Evolutionary conservation across 75 land plant genomes (phyloP), one percentile per base, ranked within the genome.

Genomic region (Picea sitchensis): DNA sequence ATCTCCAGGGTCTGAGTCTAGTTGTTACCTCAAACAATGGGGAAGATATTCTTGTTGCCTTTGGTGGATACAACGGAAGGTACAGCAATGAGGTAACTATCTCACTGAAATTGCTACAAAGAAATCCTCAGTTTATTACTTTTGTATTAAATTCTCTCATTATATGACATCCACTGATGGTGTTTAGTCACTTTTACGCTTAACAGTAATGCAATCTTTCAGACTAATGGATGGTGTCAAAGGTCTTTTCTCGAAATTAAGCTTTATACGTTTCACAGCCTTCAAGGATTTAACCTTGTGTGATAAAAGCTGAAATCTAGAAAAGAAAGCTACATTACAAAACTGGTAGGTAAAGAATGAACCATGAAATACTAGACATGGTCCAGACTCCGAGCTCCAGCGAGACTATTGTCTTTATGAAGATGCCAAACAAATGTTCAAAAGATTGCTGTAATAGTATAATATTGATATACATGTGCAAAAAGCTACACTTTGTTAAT

Each of bases 41-140:
- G 58, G 96, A 95, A 80, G 99, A 95, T 65, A 79, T 83, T 56
- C 90, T 97, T 23, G 83, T 97, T 56, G 83, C 98, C 18, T 97
- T 97, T 85, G 98, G 99, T 81, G 99, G 99, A 71, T 97, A 97
- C 79, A 95, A 97, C 90, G 99, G 99, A 54, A 88, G 88, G 47
- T 97, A 91, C 84, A 95, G 81, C 86, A 97, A 88, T 86, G 96
- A 93, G 98, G 99, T 97, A 6, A 26, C 21, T 65, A 62, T 20
- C 14, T 31, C 38, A 63, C 23, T 38, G 78, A 56, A 26, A 59
- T 3, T 4, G 14, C 38, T 59, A 15, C 18, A n/a, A 79, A 15
- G n/a, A 59, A 62, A 30, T 61, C 14, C 38, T 30, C 21, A 15
- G 13, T 23, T 34, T 77, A 61, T 31, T 18, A 61, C 17, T 21